Conservation (phyloP, 2,329 filamentous ascomycete species). For the Aspergillus luchuensis region DNA sequence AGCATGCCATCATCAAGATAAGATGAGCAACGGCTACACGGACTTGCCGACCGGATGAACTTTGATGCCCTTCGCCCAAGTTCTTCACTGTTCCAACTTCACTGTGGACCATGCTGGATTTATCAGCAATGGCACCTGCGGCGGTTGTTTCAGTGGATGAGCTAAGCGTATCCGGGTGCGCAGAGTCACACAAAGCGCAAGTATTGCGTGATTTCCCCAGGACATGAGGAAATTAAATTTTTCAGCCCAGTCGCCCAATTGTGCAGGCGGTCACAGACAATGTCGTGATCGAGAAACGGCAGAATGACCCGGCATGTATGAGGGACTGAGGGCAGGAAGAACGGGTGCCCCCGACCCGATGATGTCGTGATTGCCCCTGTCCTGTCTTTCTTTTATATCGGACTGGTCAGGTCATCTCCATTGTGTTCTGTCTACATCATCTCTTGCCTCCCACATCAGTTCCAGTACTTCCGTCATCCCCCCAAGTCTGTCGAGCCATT, state of each 20-base stretch:
- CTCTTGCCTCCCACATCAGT: constrained; percentile 9
- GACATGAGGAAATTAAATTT: constrained; percentile 35
- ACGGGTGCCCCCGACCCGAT: constrained; percentile 26
- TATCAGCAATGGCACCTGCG: constrained; percentile 20
- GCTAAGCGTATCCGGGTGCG: constrained; percentile 20
- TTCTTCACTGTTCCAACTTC: constrained; percentile 15
- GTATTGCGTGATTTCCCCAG: constrained; percentile 45
- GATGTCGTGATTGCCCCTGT: constrained; percentile 38
- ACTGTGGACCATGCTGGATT: constrained; percentile 15
- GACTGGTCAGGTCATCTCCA: constrained; percentile 24
- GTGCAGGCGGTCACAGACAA: constrained; percentile 32
- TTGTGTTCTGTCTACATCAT: constrained; percentile 17
- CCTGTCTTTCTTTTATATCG: constrained; percentile 31
- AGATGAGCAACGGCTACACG: neutral
- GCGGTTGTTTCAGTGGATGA: constrained; percentile 11
- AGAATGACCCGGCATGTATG: constrained; percentile 29
- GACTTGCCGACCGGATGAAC: neutral
- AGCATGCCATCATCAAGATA: neutral
- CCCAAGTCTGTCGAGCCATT: neutral
- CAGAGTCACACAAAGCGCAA: constrained; percentile 29
- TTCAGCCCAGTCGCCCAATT: constrained; percentile 26
- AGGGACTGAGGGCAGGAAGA: constrained; percentile 25
- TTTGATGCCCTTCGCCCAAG: constrained; percentile 4
- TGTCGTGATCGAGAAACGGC: constrained; percentile 33
- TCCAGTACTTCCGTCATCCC: constrained; percentile 11